phyloP scores from a whole-genome alignment of 768 basidiomycete genomes.

The Lactifluus echinatus region DNA sequence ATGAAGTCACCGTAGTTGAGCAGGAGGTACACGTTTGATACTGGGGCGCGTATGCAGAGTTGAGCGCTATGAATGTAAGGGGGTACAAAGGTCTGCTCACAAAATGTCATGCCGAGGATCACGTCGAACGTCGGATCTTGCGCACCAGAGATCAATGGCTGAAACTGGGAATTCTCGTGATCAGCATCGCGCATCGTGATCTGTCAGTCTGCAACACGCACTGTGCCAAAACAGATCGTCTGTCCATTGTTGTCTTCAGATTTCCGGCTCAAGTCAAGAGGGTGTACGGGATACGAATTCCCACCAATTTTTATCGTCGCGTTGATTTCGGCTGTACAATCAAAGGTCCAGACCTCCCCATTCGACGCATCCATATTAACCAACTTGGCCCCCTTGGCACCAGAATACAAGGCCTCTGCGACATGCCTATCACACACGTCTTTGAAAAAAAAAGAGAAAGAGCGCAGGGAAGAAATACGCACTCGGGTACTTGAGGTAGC shows the following conservation, averaged over 20 bases:
- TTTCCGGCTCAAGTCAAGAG: constrained; percentile 43
- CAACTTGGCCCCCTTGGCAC: constrained; percentile 43
- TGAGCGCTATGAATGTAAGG: neutral
- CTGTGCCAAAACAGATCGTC: constrained; percentile 29
- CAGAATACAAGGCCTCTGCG: constrained; percentile 51
- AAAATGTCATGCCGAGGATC: constrained; percentile 65
- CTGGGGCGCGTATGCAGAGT: constrained; percentile 27
- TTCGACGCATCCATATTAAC: constrained; percentile 31
- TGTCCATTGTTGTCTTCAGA: constrained; percentile 29
- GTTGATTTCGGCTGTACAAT: constrained; percentile 56
- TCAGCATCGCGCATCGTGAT: neutral
- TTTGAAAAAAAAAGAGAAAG: neutral
- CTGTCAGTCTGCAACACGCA: constrained; percentile 12
- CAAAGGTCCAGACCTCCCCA: constrained; percentile 48
- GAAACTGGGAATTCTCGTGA: constrained; percentile 39
- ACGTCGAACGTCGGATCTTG: constrained; percentile 46
- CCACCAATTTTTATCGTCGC: constrained; percentile 57
- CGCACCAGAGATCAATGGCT: constrained; percentile 51
- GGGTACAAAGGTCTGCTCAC: constrained; percentile 31
- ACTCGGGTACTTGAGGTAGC: constrained; percentile 51
- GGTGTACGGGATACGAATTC: constrained; percentile 49
- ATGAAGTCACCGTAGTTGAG: constrained; percentile 60
- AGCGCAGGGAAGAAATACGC: neutral
- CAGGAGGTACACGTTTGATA: constrained; percentile 55
- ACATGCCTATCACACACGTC: constrained; percentile 30